A percentile compares a stretch with the other conserved stretches of the same genome.
phyloP scores from a whole-genome alignment of 129 eudicot genomes.

The Flaveria bidentis region DNA sequence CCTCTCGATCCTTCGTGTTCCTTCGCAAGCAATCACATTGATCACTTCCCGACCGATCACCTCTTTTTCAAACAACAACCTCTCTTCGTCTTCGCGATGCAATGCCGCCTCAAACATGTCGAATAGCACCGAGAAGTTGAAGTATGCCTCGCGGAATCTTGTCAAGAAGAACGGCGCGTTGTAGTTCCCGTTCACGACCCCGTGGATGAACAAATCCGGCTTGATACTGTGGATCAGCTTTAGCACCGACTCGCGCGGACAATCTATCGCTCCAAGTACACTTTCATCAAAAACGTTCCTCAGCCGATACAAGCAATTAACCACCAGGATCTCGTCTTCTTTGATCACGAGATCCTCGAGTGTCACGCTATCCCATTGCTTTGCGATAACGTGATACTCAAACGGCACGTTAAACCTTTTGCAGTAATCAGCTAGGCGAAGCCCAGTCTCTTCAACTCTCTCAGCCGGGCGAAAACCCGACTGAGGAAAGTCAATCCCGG shows the following conservation, averaged over 20 bases:
- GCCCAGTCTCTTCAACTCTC: constrained; percentile 65
- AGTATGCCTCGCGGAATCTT: constrained; percentile 63
- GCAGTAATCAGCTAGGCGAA: constrained; percentile 53
- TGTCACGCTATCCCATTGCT: constrained; percentile 56
- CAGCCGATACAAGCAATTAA: constrained; percentile 51
- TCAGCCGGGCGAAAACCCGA: constrained; percentile 64
- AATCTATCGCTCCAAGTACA: constrained; percentile 35
- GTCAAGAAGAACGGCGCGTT: constrained; percentile 64
- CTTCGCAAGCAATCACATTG: constrained; percentile 70
- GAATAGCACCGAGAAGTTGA: constrained; percentile 56
- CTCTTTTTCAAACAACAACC: constrained; percentile 56
- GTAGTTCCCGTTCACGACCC: constrained; percentile 60
- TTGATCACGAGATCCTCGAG: constrained; percentile 54
- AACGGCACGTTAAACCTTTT: constrained; percentile 69
- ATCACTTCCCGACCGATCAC: constrained; percentile 52
- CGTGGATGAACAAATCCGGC: constrained; percentile 58
- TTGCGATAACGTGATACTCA: constrained; percentile 64
- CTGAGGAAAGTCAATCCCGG: constrained; percentile 78
- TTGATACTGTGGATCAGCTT: constrained; percentile 50
- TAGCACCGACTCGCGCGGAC: constrained; percentile 65
- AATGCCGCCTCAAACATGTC: constrained; percentile 55
- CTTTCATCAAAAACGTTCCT: constrained; percentile 60
- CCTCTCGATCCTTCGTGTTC: constrained; percentile 53
- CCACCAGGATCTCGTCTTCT: constrained; percentile 51
- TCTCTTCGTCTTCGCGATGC: constrained; percentile 42